These are phyloP conservation scores for Lepidium aucheri DNA, from an alignment of 345 rosid genomes.

Conservation along the genomic window DNA sequence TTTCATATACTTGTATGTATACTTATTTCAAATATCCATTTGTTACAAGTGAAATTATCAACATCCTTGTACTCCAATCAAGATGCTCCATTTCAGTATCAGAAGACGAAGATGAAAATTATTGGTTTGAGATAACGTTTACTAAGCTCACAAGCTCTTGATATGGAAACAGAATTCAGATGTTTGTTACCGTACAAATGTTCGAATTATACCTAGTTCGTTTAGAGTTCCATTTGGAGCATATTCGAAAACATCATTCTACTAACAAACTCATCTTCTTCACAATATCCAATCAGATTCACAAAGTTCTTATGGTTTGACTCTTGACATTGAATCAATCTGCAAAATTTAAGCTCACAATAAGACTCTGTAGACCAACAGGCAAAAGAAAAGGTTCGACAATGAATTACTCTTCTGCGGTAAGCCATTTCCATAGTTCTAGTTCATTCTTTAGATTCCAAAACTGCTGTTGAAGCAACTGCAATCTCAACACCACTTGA, in stretches of 20 bases:
- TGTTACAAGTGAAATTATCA: too few species aligned
- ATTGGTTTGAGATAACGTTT: background rate
- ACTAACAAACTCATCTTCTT: conserved; percentile 74
- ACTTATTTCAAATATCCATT: too few species aligned
- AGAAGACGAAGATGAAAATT: conserved; percentile 25
- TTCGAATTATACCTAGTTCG: too few species aligned
- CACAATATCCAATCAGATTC: conserved; percentile 79
- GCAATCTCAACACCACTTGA: conserved; percentile 98
- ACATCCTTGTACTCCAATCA: conserved; percentile 79
- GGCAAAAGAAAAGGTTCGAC: background rate
- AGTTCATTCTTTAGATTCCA: conserved; percentile 58
- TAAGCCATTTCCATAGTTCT: conserved; percentile 56
- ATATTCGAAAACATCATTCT: conserved; percentile 98
- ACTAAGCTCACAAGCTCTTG: background rate
- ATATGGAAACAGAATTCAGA: background rate
- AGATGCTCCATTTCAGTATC: conserved; percentile 87
- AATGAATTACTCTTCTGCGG: conserved; percentile 54
- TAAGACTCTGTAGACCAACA: background rate
- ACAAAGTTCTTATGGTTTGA: conserved; percentile 94
- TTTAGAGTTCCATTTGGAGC: conserved; percentile 91
- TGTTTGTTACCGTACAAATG: conserved; percentile 71
- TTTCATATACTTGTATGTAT: too few species aligned
- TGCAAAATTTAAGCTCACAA: conserved; percentile 6
- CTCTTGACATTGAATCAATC: conserved; percentile 68
- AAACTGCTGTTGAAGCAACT: conserved; percentile 48